Evolutionary conservation across 768 basidiomycete genomes (phyloP).

Genomic region (Macrolepiota dolichaula): DNA sequence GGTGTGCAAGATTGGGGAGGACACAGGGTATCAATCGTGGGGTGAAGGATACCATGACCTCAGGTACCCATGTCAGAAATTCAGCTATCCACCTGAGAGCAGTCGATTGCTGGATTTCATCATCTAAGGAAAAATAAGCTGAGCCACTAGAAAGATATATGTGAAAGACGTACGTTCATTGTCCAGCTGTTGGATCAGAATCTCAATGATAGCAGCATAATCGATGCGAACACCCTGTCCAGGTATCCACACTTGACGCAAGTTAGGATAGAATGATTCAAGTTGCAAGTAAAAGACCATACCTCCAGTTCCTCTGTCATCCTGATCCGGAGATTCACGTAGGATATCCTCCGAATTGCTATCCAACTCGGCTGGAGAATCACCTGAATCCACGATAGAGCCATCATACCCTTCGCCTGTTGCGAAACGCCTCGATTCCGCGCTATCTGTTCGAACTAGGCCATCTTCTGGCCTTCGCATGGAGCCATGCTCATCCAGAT

Average conservation of each 20-base stretch:
- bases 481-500: conserved; percentile 55
- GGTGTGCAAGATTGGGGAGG: conserved; percentile 91
- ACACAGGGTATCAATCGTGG: conserved; percentile 91
- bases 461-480: conserved; percentile 36
- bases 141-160: not conserved
- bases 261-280: conserved; percentile 11
- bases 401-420: not conserved
- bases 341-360: conserved; percentile 40
- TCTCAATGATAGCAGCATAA: conserved; percentile 90
- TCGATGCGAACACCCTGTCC: conserved; percentile 93
- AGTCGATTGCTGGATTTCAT: conserved; percentile 92
- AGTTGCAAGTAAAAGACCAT: conserved; percentile 14
- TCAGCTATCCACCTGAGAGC: conserved; percentile 93
- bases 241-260: conserved; percentile 71
- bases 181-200: conserved; percentile 83
- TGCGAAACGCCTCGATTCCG: not conserved
- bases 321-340: conserved; percentile 31
- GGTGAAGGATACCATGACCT: conserved; percentile 93
- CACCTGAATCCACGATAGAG: conserved; percentile 40
- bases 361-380: conserved; percentile 54
- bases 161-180: conserved; percentile 62
- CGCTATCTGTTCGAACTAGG: not conserved
- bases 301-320: conserved; percentile 68
- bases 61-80: conserved; percentile 82
- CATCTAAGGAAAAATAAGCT: conserved; percentile 49